Conservation (phyloP, 176 grass and related monocot genomes). For the Miscanthus lutarioriparius region DNA sequence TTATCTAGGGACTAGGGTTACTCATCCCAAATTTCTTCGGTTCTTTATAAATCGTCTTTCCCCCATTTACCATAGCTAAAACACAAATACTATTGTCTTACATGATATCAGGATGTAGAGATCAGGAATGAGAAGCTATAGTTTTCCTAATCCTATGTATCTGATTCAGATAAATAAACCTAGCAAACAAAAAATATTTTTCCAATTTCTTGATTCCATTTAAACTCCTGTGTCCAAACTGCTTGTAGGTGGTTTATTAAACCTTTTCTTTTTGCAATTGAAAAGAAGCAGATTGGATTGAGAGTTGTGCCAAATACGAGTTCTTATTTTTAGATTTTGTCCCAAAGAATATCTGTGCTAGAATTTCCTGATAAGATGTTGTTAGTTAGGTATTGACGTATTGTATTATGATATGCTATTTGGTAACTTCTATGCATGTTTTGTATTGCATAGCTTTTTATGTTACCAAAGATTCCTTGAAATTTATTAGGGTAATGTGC, state of each 20-base stretch:
- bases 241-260: not conserved
- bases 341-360: not conserved
- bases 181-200: not conserved
- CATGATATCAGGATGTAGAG: not conserved
- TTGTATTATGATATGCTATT: not conserved
- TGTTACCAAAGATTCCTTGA: no score
- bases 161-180: not conserved
- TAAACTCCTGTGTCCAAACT: not conserved
- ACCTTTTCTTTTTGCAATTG: not conserved
- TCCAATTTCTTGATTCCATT: not conserved
- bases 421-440: not conserved
- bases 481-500: no score
- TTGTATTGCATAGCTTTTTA: not conserved
- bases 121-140: not conserved
- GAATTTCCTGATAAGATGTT: not conserved
- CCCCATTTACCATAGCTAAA: not conserved
- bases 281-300: not conserved
- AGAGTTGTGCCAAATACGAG: not conserved
- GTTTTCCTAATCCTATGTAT: not conserved
- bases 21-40: not conserved
- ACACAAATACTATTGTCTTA: not conserved
- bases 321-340: not conserved
- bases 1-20: constrained; percentile 23
- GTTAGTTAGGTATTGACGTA: not conserved
- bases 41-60: not conserved